These are phyloP conservation scores for Salvia rosmarinus DNA, from an alignment of 257 asterid genomes.

Conservation along the genomic window DNA sequence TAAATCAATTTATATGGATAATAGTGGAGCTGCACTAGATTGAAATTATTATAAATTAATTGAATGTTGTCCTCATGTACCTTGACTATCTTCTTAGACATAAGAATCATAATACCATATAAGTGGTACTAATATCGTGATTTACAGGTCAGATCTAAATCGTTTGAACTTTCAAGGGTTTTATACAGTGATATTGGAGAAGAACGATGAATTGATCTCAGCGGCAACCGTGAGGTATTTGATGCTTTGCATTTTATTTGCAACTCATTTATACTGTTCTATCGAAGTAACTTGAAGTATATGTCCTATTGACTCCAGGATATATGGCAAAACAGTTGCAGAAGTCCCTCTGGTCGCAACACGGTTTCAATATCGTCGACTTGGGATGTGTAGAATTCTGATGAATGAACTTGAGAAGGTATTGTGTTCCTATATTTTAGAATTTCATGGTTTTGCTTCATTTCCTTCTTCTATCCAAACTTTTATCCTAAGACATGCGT, in stretches of 20 bases:
- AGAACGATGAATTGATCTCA: slow-evolving; percentile 68
- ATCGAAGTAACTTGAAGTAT: slow-evolving; percentile 10
- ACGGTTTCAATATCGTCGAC: slow-evolving; percentile 79
- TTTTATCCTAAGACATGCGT: slow-evolving; percentile 9
- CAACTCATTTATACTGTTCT: slow-evolving; percentile 19
- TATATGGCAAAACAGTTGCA: slow-evolving; percentile 80
- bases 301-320: slow-evolving; percentile 50
- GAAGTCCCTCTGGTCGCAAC: slow-evolving; percentile 92
- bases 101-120: background rate
- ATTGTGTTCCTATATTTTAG: background rate
- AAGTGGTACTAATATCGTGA: slow-evolving; percentile 13
- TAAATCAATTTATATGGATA: too few relatives aligned
- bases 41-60: background rate
- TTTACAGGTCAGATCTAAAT: slow-evolving; percentile 76
- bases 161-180: slow-evolving; percentile 87
- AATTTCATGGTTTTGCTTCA: background rate
- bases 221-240: slow-evolving; percentile 80
- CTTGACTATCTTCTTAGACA: background rate
- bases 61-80: background rate
- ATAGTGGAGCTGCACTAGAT: slow-evolving; percentile 5
- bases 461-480: slow-evolving; percentile 3
- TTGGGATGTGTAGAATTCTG: slow-evolving; percentile 89
- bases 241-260: slow-evolving; percentile 23
- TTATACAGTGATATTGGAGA: slow-evolving; percentile 75
- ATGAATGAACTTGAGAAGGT: slow-evolving; percentile 95